Percentiles rank a stretch among this genome's conserved stretches.
phyloP scores from a whole-genome alignment of 108 stramenopile species.

The Discostella stelligeroides region DNA sequence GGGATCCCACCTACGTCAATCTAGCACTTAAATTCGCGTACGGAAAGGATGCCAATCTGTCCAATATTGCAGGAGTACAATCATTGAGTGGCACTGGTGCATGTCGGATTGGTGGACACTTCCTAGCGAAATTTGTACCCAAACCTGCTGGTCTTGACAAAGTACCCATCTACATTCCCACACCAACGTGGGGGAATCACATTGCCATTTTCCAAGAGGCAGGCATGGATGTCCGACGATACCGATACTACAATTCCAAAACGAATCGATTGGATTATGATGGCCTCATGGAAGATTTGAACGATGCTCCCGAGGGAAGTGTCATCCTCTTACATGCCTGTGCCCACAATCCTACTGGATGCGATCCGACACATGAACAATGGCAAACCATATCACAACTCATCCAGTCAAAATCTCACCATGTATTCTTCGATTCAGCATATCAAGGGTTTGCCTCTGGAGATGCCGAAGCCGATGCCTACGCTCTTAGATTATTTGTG shows the following conservation, averaged over 20 bases:
- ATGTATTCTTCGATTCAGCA: constrained; percentile 95
- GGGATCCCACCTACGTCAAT: constrained; percentile 82
- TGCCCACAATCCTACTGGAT: constrained; percentile 99
- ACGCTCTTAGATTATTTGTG: constrained; percentile 89
- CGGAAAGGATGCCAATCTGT: constrained; percentile 68
- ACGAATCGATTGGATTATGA: constrained; percentile 89
- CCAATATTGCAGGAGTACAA: constrained; percentile 90
- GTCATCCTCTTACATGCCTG: constrained; percentile 97
- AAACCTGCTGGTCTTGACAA: constrained; percentile 25
- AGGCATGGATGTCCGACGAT: constrained; percentile 85
- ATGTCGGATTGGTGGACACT: constrained; percentile 92
- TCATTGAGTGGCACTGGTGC: constrained; percentile 96
- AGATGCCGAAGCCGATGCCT: constrained; percentile 93
- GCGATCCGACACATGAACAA: constrained; percentile 92
- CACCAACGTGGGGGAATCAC: constrained; percentile 99
- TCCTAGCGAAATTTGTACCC: constrained; percentile 75
- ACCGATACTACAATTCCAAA: constrained; percentile 89
- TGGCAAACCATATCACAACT: constrained; percentile 85
- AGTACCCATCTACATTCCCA: constrained; percentile 86
- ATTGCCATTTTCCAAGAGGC: constrained; percentile 86
- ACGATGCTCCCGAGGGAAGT: constrained; percentile 80
- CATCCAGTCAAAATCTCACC: constrained; percentile 76
- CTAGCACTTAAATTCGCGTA: constrained; percentile 93
- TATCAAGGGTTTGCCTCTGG: constrained; percentile 99
- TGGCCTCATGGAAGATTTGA: constrained; percentile 87